These are phyloP conservation scores for Proliferodiscus dingleyae DNA, from an alignment of 2,329 filamentous ascomycete species.

Conservation along the genomic window DNA sequence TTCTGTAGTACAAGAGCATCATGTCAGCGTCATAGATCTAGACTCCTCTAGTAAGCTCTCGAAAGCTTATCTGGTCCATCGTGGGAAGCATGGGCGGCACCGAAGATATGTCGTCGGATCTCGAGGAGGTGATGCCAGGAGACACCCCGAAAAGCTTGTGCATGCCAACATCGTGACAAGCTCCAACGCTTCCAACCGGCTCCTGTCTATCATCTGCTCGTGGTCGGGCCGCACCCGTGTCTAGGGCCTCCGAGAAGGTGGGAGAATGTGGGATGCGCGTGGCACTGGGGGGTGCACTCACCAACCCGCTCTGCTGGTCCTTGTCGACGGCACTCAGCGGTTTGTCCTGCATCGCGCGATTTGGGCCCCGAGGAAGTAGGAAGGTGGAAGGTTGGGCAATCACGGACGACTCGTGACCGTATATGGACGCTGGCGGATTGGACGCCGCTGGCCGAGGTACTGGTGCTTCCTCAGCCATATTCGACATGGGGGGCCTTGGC, in stretches of 20 bases:
- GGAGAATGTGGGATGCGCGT: constrained; percentile 1
- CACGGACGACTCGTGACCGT: constrained; percentile 29
- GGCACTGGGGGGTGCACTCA: constrained; percentile 41
- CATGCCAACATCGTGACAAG: neutral
- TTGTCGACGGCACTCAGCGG: constrained; percentile 61
- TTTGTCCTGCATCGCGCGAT: constrained; percentile 29
- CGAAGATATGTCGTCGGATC: neutral
- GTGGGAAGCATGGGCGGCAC: neutral
- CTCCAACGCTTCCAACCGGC: too few relatives aligned
- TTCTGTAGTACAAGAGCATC: constrained; percentile 49
- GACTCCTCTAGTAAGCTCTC: neutral
- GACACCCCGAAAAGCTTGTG: neutral
- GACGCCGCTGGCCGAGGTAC: constrained; percentile 24
- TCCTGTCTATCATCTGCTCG: neutral
- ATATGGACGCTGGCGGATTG: constrained; percentile 26
- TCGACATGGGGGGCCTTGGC: constrained; percentile 27
- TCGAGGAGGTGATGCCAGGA: neutral
- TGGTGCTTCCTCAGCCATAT: constrained; percentile 32
- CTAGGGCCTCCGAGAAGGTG: neutral
- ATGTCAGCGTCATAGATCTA: constrained; percentile 27
- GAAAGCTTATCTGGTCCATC: neutral
- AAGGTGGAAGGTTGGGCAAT: constrained; percentile 35
- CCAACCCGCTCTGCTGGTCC: constrained; percentile 74
- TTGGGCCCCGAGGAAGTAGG: constrained; percentile 30
- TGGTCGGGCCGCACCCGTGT: neutral